Base-by-base conservation (phyloP, 176 grass and related monocot species). In the Olyra latifolia region DNA sequence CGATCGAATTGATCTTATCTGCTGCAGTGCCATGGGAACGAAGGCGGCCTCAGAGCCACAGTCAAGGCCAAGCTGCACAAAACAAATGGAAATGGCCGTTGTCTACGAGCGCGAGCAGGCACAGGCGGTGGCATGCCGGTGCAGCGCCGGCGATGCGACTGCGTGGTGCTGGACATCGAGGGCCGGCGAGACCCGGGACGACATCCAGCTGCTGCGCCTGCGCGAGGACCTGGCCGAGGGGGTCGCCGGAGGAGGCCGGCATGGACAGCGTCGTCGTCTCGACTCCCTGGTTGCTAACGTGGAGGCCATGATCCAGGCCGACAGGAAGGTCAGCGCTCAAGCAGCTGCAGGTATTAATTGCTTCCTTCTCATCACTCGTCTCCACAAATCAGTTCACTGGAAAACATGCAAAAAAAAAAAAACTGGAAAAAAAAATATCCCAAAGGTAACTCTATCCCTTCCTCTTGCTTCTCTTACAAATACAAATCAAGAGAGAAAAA, bases 121-220 rank as follows among this genome's bases (percentile, higher is more conserved):
- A 53, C n/a, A n/a, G n/a, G n/a, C n/a, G n/a, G 17, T 3, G 49
- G 49, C 12, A 17, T 48, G 46, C 11, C 2, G n/a, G n/a, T 45
- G 9, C 2, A 27, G 32, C 28, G 20, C 81, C 89, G 94, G 91
- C 80, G 50, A 80, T 90, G 89, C 56, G 87, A 92, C 38, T n/a
- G n/a, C n/a, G n/a, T n/a, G n/a, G 89, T 97, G 49, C 56, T 97
- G 79, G 94, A 97, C 83, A 97, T 97, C 58, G 94, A 94, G 77
- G 94, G 91, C 67, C 59, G 15, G 78, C 16, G 88, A 98, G 85
- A 94, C 92, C 20, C 70, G 62, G 25, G 85, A 86, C 27, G 95
- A 94, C 74, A 65, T 98, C 25, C 74, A 86, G 66, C 72, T 98
- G 70, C 87, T 98, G 77, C 73, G 81, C 9, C 73, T 80, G 4